Conservation (phyloP, 495 filamentous ascomycete genomes). For the Penicillium goetzii region DNA sequence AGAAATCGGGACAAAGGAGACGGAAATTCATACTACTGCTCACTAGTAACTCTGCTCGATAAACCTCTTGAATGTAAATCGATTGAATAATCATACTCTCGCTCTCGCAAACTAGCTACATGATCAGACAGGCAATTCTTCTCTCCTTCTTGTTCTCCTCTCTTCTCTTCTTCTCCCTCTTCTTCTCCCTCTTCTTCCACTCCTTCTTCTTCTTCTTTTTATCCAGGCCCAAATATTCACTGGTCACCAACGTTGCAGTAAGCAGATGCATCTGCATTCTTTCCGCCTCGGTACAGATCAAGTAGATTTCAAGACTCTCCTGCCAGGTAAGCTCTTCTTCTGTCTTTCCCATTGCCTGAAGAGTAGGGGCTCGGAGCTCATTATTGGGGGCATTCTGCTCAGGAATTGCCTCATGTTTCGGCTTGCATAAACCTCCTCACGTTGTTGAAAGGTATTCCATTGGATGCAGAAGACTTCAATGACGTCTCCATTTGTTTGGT, state of each 20-base stretch:
- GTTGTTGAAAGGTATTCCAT: not conserved
- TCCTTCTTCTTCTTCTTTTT: not conserved
- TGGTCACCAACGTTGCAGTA: not conserved
- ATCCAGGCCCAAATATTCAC: not conserved
- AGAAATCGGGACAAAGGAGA: not conserved
- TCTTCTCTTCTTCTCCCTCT: no score
- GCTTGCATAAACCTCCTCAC: not conserved
- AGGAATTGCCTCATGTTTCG: not conserved
- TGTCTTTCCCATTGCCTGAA: not conserved
- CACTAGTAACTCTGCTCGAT: not conserved
- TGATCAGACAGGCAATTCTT: not conserved
- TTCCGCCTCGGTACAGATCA: not conserved
- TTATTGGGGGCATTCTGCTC: not conserved
- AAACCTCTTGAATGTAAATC: not conserved
- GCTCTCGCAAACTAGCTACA: not conserved
- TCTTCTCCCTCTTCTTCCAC: no score
- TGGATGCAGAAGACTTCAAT: not conserved
- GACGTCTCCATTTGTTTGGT: not conserved
- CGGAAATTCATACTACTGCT: not conserved
- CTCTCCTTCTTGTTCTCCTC: not conserved
- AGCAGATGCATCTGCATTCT: not conserved
- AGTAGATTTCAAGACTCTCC: not conserved
- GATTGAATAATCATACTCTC: not conserved
- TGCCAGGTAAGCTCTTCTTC: not conserved
- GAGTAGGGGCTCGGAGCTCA: not conserved